A percentile compares a stretch with the other conserved stretches of the same genome.
Evolutionary conservation across 768 basidiomycete genomes (phyloP).

Genomic region (Suillus decipiens): DNA sequence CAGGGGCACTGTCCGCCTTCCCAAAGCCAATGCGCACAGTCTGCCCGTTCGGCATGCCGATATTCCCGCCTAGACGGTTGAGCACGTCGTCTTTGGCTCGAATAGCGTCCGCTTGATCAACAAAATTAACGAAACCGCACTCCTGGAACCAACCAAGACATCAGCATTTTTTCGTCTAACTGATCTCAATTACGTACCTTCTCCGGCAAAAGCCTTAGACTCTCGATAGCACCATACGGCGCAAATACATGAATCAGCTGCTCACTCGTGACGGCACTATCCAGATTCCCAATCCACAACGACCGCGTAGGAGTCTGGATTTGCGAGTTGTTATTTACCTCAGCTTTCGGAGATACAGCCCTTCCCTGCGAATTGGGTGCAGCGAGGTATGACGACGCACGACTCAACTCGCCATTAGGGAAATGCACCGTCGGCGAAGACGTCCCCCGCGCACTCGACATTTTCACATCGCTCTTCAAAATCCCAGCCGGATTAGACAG

Average conservation of each 20-base stretch:
- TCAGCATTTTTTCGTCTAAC: constrained; percentile 20
- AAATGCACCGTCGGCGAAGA: constrained; percentile 63
- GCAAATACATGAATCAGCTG: constrained; percentile 95
- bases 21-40: constrained; percentile 98
- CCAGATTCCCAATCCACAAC: constrained; percentile 98
- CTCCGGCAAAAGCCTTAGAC: constrained; percentile 90
- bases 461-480: constrained; percentile 59
- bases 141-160: constrained; percentile 54
- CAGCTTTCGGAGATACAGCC: constrained; percentile 82
- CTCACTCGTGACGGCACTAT: constrained; percentile 91
- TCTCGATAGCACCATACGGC: constrained; percentile 96
- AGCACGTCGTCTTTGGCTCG: constrained; percentile 97
- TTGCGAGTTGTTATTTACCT: constrained; percentile 62
- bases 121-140: constrained; percentile 99
- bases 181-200: constrained; percentile 58
- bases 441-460: constrained; percentile 43
- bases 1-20: constrained; percentile 95
- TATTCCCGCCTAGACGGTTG: constrained; percentile 91
- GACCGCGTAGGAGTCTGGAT: constrained; percentile 94
- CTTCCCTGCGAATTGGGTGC: constrained; percentile 71
- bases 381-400: constrained; percentile 66
- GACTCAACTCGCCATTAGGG: constrained; percentile 60
- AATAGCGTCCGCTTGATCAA: constrained; percentile 93
- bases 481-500: constrained; percentile 42
- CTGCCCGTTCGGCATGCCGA: constrained; percentile 92